phyloP scores from a whole-genome alignment of 306 rosid species.

The Crotalaria pallida region DNA sequence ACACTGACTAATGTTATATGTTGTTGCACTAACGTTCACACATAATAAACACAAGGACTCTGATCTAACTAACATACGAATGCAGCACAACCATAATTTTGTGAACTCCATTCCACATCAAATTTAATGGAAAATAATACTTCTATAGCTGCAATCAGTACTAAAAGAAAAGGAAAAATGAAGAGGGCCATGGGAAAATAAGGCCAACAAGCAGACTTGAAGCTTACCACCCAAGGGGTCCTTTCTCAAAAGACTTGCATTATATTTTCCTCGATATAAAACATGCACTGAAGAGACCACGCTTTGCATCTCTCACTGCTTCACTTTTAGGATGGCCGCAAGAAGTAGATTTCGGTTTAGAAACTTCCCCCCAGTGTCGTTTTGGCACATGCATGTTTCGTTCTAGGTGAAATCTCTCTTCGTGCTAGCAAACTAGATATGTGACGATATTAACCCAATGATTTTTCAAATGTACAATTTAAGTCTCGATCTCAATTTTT shows the following conservation, averaged over 20 bases:
- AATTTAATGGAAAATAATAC: not conserved
- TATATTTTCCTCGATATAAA: no score
- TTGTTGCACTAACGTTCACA: not conserved
- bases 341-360: slow-evolving; percentile 25
- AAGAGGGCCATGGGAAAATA: slow-evolving; percentile 3
- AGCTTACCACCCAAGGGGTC: slow-evolving; percentile 53
- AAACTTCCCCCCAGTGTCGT: slow-evolving; percentile 38
- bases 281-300: slow-evolving; percentile 10
- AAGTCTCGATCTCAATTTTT: no score
- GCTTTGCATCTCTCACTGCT: slow-evolving; percentile 26
- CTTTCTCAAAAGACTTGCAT: not conserved
- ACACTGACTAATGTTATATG: not conserved
- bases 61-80: not conserved
- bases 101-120: not conserved
- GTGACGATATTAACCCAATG: no score
- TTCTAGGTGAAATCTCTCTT: slow-evolving; percentile 45
- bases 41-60: not conserved
- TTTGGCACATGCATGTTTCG: slow-evolving; percentile 32
- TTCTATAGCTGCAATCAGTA: not conserved
- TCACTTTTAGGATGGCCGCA: slow-evolving; percentile 14
- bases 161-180: not conserved
- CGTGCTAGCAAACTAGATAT: slow-evolving; percentile 26
- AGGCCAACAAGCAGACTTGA: not conserved
- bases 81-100: not conserved
- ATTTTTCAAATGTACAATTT: no score